A percentile compares a stretch with the other conserved stretches of the same genome.
Evolutionary conservation across 1,284 basidiomycete species (phyloP).

Genomic region (Peniophora sp.): DNA sequence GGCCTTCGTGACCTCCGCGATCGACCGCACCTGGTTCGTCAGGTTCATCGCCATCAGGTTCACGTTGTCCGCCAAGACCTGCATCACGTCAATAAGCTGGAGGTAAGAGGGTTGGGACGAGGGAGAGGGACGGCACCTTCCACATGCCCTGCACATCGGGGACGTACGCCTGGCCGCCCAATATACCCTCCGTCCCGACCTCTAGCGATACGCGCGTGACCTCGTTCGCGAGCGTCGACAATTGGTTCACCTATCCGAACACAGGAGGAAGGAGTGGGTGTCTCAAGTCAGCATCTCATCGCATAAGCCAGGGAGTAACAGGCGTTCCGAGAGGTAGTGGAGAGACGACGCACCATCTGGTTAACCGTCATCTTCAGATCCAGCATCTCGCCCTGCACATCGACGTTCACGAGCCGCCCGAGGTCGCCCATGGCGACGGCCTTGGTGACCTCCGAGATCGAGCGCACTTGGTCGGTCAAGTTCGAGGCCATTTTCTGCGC

Average conservation of each 20-base stretch:
- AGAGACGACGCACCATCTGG: conserved; percentile 75
- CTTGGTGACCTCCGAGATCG: conserved; percentile 95
- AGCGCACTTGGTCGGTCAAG: conserved; percentile 94
- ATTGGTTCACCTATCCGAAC: conserved; percentile 33
- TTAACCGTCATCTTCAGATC: conserved; percentile 91
- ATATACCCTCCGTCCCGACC: conserved; percentile 91
- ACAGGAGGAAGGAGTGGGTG: too few species aligned
- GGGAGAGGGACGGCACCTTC: conserved; percentile 49
- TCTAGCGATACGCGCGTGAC: conserved; percentile 86
- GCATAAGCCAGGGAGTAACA: too few species aligned
- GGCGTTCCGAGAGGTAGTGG: too few species aligned
- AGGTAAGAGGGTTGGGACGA: background rate
- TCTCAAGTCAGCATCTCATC: too few species aligned
- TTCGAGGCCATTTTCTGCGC: conserved; percentile 83
- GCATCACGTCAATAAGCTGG: background rate
- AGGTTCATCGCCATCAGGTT: conserved; percentile 91
- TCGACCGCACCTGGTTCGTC: conserved; percentile 87
- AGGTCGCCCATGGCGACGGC: conserved; percentile 93
- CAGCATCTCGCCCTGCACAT: conserved; percentile 95
- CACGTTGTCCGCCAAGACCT: conserved; percentile 72
- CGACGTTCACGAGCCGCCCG: conserved; percentile 85
- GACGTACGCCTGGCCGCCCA: conserved; percentile 90
- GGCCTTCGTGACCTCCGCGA: conserved; percentile 82
- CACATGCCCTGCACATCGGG: conserved; percentile 87
- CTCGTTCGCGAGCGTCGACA: conserved; percentile 79